Percentiles rank a stretch among this genome's conserved stretches.
Conservation (phyloP, 2,329 filamentous ascomycete species). For the Penicillium brasilianum region DNA sequence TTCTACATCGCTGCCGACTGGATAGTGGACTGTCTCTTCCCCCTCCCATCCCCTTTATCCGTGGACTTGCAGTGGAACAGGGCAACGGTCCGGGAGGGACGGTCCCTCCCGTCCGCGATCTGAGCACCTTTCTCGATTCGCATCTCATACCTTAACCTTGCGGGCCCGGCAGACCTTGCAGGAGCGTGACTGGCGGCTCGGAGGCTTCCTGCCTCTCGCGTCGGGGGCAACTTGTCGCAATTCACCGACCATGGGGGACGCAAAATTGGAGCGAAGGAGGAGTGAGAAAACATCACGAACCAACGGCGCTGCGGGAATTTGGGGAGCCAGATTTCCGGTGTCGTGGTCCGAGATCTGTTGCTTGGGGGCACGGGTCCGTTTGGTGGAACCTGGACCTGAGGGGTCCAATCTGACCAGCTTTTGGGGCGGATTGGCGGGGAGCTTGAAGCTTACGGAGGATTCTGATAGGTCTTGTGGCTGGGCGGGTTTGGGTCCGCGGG, state of each 20-base stretch:
- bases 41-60: not conserved
- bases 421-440: not conserved
- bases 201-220: constrained; percentile 33
- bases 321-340: constrained; percentile 36
- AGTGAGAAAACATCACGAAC: constrained; percentile 26
- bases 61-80: constrained; percentile 7
- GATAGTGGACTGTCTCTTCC: too few species aligned
- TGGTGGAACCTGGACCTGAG: constrained; percentile 13
- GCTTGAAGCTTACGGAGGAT: constrained; percentile 1
- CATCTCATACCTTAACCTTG: constrained; percentile 44
- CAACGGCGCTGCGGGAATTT: constrained; percentile 37
- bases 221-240: constrained; percentile 24
- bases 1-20: not conserved
- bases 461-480: constrained; percentile 18
- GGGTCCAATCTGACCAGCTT: not conserved
- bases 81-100: constrained; percentile 16
- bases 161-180: constrained; percentile 46
- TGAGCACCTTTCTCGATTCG: constrained; percentile 24
- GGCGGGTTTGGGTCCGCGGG: constrained; percentile 16
- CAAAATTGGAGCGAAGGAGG: constrained; percentile 18
- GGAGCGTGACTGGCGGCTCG: constrained; percentile 43
- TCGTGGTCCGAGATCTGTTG: constrained; percentile 38
- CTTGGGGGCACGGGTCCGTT: constrained; percentile 12
- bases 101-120: constrained; percentile 27
- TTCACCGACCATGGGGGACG: constrained; percentile 29